phyloP scores from a whole-genome alignment of 768 basidiomycete species.

The Psilocybe subaeruginosa region DNA sequence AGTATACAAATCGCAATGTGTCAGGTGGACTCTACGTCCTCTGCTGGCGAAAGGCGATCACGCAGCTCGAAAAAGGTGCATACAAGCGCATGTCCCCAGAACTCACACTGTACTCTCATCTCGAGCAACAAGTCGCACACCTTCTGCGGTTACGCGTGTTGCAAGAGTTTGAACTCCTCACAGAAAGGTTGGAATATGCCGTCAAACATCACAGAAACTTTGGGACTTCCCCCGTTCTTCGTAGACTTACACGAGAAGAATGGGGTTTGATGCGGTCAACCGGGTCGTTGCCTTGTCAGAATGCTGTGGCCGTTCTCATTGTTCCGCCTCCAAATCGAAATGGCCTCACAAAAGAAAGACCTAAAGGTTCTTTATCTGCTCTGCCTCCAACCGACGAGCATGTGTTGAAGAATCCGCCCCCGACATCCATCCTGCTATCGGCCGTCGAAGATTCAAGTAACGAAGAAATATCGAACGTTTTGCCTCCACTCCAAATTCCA shows the following conservation, averaged over 20 bases:
- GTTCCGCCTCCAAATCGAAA: conserved; percentile 68
- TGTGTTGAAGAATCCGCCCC: conserved; percentile 23
- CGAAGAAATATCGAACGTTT: conserved; percentile 17
- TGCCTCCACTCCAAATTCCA: conserved; percentile 47
- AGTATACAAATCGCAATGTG: conserved; percentile 49
- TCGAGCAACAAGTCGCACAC: conserved; percentile 62
- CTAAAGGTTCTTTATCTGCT: conserved; percentile 40
- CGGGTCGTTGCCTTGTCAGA: conserved; percentile 47
- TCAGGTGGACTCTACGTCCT: conserved; percentile 58
- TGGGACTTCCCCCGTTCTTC: conserved; percentile 43
- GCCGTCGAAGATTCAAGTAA: conserved; percentile 5
- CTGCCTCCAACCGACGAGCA: conserved; percentile 30
- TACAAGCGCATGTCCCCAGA: conserved; percentile 34
- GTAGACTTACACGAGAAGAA: conserved; percentile 68
- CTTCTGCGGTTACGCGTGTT: conserved; percentile 73
- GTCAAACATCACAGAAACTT: conserved; percentile 18
- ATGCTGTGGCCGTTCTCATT: conserved; percentile 69
- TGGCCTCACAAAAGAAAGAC: conserved; percentile 45
- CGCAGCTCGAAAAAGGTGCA: conserved; percentile 35
- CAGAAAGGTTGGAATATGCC: conserved; percentile 39
- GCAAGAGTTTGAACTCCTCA: conserved; percentile 72
- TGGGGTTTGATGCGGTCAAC: conserved; percentile 51
- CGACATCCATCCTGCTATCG: conserved; percentile 33
- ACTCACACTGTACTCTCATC: conserved; percentile 39
- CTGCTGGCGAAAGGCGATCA: conserved; percentile 59